phyloP scores from a whole-genome alignment of 352 stramenopile genomes.

The Phytopythium ostracodes region DNA sequence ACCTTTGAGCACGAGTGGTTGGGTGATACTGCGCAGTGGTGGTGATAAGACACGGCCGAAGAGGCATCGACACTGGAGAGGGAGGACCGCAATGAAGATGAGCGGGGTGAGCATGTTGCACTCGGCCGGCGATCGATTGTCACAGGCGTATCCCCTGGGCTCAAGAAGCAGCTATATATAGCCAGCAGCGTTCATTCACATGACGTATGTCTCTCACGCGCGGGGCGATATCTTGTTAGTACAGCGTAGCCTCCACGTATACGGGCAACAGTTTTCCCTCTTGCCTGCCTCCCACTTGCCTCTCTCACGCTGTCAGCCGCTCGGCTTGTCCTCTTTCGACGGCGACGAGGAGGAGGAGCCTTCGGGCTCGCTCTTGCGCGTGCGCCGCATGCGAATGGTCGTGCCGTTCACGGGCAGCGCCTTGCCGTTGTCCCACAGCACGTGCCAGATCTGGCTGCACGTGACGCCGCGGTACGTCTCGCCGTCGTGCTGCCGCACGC shows the following conservation, averaged over 20 bases:
- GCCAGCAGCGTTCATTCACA: not conserved
- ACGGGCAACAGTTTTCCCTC: no score
- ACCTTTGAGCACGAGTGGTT: not conserved
- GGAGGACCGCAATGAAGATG: not conserved
- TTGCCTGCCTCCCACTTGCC: no score
- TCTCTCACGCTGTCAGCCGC: not conserved
- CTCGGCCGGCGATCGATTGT: not conserved
- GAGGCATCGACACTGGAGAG: not conserved
- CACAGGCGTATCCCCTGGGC: not conserved
- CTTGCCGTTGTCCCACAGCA: conserved; percentile 23
- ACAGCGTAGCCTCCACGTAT: not conserved
- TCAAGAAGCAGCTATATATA: not conserved
- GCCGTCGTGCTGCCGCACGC: conserved; percentile 16
- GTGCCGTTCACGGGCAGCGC: conserved; percentile 4
- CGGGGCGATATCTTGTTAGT: not conserved
- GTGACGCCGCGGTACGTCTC: conserved; percentile 18
- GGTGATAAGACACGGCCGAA: not conserved
- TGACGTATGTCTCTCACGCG: not conserved
- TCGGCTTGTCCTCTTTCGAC: not conserved
- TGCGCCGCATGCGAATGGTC: conserved; percentile 5
- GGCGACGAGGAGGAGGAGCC: not conserved
- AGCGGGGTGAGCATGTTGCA: not conserved
- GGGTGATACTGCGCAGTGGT: not conserved
- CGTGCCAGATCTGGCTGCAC: conserved; percentile 33
- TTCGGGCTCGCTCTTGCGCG: conserved; percentile 2